Percentiles rank a stretch among this genome's conserved stretches.
Evolutionary conservation across 768 basidiomycete genomes (phyloP).

Genomic region (Coprinellus micaceus): DNA sequence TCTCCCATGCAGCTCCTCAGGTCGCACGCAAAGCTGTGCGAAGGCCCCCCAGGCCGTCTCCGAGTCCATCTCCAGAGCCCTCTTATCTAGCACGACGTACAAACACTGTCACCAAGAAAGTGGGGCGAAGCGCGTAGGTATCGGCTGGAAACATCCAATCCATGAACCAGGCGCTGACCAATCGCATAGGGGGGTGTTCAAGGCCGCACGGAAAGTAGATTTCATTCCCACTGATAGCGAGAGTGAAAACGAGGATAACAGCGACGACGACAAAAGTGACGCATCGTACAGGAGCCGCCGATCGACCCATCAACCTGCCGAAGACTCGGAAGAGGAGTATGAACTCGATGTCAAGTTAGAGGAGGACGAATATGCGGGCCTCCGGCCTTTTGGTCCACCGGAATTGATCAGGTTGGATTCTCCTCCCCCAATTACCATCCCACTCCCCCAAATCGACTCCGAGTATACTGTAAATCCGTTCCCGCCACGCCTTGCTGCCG

Average conservation of each 20-base stretch:
- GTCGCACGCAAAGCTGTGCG: too few relatives aligned
- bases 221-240: background rate
- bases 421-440: slow-evolving; percentile 16
- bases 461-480: background rate
- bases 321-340: background rate
- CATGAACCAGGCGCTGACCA: too few relatives aligned
- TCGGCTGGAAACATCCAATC: too few relatives aligned
- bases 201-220: background rate
- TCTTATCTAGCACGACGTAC: too few relatives aligned
- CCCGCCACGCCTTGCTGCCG: background rate
- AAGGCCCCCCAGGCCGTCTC: too few relatives aligned
- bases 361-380: background rate
- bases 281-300: background rate
- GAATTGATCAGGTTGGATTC: slow-evolving; percentile 13
- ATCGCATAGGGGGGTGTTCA: too few relatives aligned
- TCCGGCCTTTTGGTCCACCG: slow-evolving; percentile 5
- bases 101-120: too few relatives aligned
- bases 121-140: too few relatives aligned
- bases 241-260: slow-evolving; percentile 2
- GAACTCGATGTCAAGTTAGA: background rate
- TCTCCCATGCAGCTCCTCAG: background rate
- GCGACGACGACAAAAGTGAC: background rate
- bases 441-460: slow-evolving; percentile 16
- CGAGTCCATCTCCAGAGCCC: too few relatives aligned
- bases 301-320: slow-evolving; percentile 1